Conservation (phyloP, 805 yeast species). For the Phaffomyces opuntiae region DNA sequence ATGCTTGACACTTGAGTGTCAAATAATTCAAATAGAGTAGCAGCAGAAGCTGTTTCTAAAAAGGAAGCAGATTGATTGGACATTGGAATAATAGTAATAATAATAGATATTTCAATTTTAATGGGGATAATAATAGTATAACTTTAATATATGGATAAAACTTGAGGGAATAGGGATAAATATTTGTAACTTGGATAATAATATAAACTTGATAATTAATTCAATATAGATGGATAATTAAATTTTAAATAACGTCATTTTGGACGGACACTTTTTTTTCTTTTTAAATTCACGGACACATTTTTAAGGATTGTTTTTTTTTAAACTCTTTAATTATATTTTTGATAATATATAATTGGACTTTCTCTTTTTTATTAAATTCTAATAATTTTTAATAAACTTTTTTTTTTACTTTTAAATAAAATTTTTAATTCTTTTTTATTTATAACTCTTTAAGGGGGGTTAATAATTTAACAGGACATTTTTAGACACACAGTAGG, state of each 20-base stretch:
- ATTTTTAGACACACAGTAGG: conserved; percentile 9
- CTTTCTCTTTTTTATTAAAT: conserved; percentile 5
- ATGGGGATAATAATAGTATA: not conserved
- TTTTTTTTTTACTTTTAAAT: not conserved
- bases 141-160: too few relatives aligned
- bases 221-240: not conserved
- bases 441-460: conserved; percentile 9
- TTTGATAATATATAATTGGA: conserved; percentile 9
- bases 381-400: not conserved
- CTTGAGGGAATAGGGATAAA: too few relatives aligned
- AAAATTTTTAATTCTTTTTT: conserved; percentile 4
- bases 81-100: conserved; percentile 2
- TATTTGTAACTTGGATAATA: conserved; percentile 5
- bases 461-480: conserved; percentile 18
- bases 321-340: conserved; percentile 2
- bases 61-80: conserved; percentile 3
- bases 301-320: conserved; percentile 8
- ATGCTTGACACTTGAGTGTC: conserved; percentile 16
- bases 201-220: not conserved
- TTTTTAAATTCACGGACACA: conserved; percentile 19
- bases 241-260: conserved; percentile 18
- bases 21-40: conserved; percentile 22
- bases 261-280: conserved; percentile 15
- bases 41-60: conserved; percentile 13
- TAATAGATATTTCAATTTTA: not conserved